phyloP scores from a whole-genome alignment of 2,329 filamentous ascomycete genomes.

The Calonectria honghensis region DNA sequence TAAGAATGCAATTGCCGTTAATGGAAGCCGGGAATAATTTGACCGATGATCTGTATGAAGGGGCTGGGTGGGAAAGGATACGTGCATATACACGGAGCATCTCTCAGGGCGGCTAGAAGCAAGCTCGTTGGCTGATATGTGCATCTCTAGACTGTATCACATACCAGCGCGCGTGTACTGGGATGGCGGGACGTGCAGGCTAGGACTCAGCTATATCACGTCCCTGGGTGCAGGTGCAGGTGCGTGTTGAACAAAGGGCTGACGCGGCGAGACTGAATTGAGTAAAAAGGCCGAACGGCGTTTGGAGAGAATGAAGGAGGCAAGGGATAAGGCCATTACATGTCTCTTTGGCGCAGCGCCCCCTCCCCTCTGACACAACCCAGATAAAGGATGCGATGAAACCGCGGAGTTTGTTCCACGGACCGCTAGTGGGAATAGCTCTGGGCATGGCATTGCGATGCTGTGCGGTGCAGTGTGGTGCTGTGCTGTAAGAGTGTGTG shows the following conservation, averaged over 20 bases:
- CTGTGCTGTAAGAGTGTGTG: neutral
- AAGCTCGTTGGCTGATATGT: conserved; percentile 22
- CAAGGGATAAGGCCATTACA: conserved; percentile 10
- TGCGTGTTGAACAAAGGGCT: conserved; percentile 17
- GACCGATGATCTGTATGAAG: conserved; percentile 1
- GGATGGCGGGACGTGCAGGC: neutral
- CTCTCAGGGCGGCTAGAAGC: neutral
- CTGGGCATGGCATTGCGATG: neutral
- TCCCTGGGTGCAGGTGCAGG: conserved; percentile 2
- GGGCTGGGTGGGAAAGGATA: neutral
- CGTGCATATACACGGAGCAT: conserved; percentile 1
- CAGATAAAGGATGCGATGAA: conserved; percentile 32
- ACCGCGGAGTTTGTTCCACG: conserved; percentile 25
- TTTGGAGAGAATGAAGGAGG: conserved; percentile 22
- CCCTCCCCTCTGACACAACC: neutral
- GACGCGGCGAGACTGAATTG: conserved; percentile 16
- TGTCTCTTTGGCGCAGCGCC: neutral
- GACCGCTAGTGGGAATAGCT: conserved; percentile 18
- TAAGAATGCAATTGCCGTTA: conserved; percentile 11
- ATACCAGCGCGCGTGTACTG: neutral
- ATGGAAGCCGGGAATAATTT: conserved; percentile 13
- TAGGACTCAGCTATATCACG: conserved; percentile 15
- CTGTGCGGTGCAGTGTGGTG: neutral
- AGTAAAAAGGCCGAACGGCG: conserved; percentile 25
- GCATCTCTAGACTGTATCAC: conserved; percentile 5